Evolutionary conservation across 306 rosid genomes (phyloP).

Genomic region (Hippophae rhamnoides): DNA sequence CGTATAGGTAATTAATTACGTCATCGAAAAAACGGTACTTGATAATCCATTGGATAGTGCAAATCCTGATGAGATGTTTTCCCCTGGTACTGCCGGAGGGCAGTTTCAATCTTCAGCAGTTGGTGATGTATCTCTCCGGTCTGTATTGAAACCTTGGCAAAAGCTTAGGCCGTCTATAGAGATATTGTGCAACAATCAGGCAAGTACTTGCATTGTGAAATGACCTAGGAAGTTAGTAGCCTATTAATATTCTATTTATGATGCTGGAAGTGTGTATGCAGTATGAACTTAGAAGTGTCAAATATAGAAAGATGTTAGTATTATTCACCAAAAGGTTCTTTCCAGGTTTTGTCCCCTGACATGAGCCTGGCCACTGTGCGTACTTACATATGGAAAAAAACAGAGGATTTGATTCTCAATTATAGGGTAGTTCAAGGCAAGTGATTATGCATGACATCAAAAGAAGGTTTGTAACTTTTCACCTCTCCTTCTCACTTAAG

Average conservation of each 20-base stretch:
- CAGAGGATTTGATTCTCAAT: slow-evolving; percentile 80
- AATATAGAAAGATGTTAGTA: background rate
- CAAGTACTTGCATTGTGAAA: slow-evolving; percentile 26
- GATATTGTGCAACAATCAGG: slow-evolving; percentile 95
- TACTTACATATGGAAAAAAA: slow-evolving; percentile 90
- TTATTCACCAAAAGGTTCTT: slow-evolving; percentile 10
- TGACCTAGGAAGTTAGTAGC: too few relatives aligned
- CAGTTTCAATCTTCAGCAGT: slow-evolving; percentile 36
- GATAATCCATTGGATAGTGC: slow-evolving; percentile 71
- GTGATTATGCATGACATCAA: slow-evolving; percentile 34
- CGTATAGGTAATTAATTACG: slow-evolving; percentile 79
- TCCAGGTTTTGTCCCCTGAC: slow-evolving; percentile 76
- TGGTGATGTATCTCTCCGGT: slow-evolving; percentile 79
- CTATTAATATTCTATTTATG: too few relatives aligned
- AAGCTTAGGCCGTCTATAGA: slow-evolving; percentile 85
- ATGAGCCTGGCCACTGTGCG: slow-evolving; percentile 95
- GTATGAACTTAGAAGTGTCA: too few relatives aligned
- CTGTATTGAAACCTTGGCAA: slow-evolving; percentile 83
- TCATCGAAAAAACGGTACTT: slow-evolving; percentile 84
- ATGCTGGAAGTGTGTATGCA: too few relatives aligned
- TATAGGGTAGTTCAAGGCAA: slow-evolving; percentile 67
- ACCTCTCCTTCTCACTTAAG: too few relatives aligned
- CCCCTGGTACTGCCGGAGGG: slow-evolving; percentile 59
- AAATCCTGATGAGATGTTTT: slow-evolving; percentile 52
- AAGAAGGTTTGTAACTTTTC: slow-evolving; percentile 14